These are phyloP conservation scores for Ceratocystiopsis sp. DNA, from an alignment of 2,329 filamentous ascomycete genomes.

Conservation along the genomic window DNA sequence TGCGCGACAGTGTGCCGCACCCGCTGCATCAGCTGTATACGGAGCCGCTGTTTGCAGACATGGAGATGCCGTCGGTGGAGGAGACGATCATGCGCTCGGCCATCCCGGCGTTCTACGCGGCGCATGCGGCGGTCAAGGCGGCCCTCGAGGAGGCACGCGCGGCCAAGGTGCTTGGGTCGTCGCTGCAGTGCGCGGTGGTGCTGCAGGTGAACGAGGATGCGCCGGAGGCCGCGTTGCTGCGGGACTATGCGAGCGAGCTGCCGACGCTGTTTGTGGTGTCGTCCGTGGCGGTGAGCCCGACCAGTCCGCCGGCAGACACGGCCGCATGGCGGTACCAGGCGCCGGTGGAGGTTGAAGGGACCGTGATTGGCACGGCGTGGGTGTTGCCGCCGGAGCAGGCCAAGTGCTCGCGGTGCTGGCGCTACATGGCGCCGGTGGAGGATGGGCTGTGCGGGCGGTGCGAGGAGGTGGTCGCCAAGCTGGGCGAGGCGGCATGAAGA, in stretches of 20 bases:
- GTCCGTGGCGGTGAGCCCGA: conserved; percentile 21
- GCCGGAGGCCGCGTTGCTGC: conserved; percentile 18
- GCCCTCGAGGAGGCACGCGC: conserved; percentile 57
- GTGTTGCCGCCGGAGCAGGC: conserved; percentile 31
- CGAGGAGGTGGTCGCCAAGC: conserved; percentile 37
- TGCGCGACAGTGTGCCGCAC: conserved; percentile 20
- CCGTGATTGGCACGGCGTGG: conserved; percentile 20
- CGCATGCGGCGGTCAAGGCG: conserved; percentile 52
- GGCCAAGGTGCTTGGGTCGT: conserved; percentile 60
- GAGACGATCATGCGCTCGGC: conserved; percentile 24
- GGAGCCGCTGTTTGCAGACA: conserved; percentile 20
- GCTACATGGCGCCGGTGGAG: conserved; percentile 53
- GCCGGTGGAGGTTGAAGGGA: conserved; percentile 25
- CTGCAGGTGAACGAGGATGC: conserved; percentile 25
- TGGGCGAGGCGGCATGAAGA: not conserved
- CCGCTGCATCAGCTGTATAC: conserved; percentile 32
- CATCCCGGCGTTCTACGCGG: conserved; percentile 30
- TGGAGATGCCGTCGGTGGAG: conserved; percentile 15
- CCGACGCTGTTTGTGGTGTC: conserved; percentile 54
- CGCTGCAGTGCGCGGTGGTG: conserved; percentile 58
- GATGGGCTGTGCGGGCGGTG: conserved; percentile 59
- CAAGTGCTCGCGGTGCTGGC: conserved; percentile 86
- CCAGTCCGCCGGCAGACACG: conserved; percentile 13
- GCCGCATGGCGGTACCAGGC: conserved; percentile 24
- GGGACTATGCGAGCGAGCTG: conserved; percentile 31